Base-by-base conservation (phyloP, 2,329 filamentous ascomycete species). In the Grosmannia penicillata region DNA sequence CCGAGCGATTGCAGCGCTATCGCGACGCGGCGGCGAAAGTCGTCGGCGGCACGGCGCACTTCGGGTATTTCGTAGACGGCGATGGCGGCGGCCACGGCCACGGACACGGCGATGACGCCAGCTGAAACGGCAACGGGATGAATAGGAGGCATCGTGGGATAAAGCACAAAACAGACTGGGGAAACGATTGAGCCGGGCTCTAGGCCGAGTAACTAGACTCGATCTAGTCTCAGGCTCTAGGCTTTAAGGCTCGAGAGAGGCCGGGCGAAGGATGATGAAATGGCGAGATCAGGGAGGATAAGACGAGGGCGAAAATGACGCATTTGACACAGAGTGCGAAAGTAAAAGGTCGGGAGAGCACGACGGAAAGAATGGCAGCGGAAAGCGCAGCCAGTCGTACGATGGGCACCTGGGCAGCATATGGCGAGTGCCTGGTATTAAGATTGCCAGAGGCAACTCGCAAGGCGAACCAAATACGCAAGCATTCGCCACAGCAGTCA, bases 21-120 rank as follows among this genome's bases (percentile, higher is more conserved):
- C 46, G 72, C 71, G 49, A 79, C 71, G 43, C 70, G 66, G 42
- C 72, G 68, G 43, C 74, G 71, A 41, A 77, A 60, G 51, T 77
- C 68, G 45, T 74, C 67, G 45, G 72, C 68, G 49, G 72, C 69
- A 47, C 72, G 70, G 44, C 72, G 70, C 22, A 78, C 55, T 55
- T 78, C 74, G 40, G 74, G 73, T 18, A 66, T 73, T 52, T 79
- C 74, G 58, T 78, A 78, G 42, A 78, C 62, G 45, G 70, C 69
- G 43, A 75, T 65, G 42, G 70, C 70, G 25, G 70, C 66, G 21
- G 70, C 69, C 41, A 74, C 65, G 39, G 68, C 70, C 42, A 75
- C 62, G 23, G 70, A 66, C 25, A 72, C 60, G 56, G 68, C 72
- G 46, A 73, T 65, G 34, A 72, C 61, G 60, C 70, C 71, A 47